Evolutionary conservation across 2,329 filamentous ascomycete genomes (phyloP).

Genomic region (Calonectria honghensis): DNA sequence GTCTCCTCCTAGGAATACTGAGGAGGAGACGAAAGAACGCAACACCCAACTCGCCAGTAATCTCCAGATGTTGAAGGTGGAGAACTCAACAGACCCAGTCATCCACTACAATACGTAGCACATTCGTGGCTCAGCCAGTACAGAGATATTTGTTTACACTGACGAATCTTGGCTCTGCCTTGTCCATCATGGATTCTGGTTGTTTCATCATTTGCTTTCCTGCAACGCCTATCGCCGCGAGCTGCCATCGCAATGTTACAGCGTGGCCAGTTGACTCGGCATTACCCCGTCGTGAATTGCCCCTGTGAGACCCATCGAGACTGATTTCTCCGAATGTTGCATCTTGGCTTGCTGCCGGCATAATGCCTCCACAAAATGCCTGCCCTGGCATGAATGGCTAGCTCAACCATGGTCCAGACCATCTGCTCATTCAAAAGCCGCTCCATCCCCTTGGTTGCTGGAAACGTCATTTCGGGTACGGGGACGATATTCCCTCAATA

Average conservation of each 20-base stretch:
- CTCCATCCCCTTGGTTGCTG: slow-evolving; percentile 7
- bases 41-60: slow-evolving; percentile 16
- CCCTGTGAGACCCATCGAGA: not conserved
- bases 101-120: slow-evolving; percentile 26
- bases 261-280: not conserved
- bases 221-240: not conserved
- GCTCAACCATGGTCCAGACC: slow-evolving; percentile 27
- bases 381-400: slow-evolving; percentile 24
- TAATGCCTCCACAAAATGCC: slow-evolving; percentile 25
- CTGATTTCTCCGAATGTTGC: slow-evolving; percentile 19
- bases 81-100: slow-evolving; percentile 5
- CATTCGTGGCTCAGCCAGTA: slow-evolving; percentile 11
- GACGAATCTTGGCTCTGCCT: slow-evolving; percentile 2
- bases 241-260: not conserved
- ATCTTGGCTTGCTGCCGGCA: slow-evolving; percentile 22
- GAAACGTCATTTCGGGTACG: slow-evolving; percentile 8
- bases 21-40: slow-evolving; percentile 1
- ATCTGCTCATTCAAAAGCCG: slow-evolving; percentile 1
- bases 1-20: slow-evolving; percentile 12
- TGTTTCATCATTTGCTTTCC: slow-evolving; percentile 14
- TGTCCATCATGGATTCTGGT: slow-evolving; percentile 1
- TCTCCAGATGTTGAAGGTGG: slow-evolving; percentile 22
- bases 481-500: slow-evolving; percentile 13
- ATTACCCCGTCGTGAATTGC: not conserved
- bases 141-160: slow-evolving; percentile 4